Evolutionary conservation across 1,284 basidiomycete genomes (phyloP), one percentile per base, ranked within the genome.

Genomic region (Fomitopsis betulina): DNA sequence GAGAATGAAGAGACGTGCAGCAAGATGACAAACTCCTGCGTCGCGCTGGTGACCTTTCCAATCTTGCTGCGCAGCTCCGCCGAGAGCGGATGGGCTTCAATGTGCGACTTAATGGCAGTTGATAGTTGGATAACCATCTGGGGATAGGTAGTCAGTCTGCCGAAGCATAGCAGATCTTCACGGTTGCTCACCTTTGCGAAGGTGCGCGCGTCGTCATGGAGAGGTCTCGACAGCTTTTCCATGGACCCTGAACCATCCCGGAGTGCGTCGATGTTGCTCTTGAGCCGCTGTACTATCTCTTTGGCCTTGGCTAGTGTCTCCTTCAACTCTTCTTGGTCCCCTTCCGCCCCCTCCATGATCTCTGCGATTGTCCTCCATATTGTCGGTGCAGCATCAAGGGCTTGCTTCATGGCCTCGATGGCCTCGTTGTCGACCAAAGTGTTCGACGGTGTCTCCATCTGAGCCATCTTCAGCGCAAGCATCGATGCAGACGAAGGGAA

Each of bases 1-100:
- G 90, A 83, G 67, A 88, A 87, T 0, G 89, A 90, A n/a, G 90
- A 90, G 52, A 89, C 85, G 67, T 90, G 88, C 17, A 92, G 73
- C 53, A 93, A 77, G 66, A 90, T 88, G 54, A 88, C 83, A 63
- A 91, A 87, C 67, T 89, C 88, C 70, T 92, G 86, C 9, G 90
- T 90, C 27, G 86, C 81, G 63, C 89, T 88, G 40, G 86, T 89
- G 59, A 93, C 78, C 61, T 82, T 81, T 53, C 87, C 81, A 75
- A 92, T 85, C 67, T 85, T 84, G 53, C 75, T 79, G 57, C 87
- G 81, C 53, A 92, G 73, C 40, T 76, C 73, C 17, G 82, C 71
- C 17, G 87, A 81, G n/a, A 87, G 75, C 15, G 77, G 72, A 62
- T 81, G 80, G 8, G 79, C 73, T 50, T 77, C 75, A 55, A 81